A percentile compares a stretch with the other conserved stretches of the same genome.
These are phyloP conservation scores for Chimonanthus praecox DNA, from an alignment of 164 flowering plant species.

Conservation along the genomic window DNA sequence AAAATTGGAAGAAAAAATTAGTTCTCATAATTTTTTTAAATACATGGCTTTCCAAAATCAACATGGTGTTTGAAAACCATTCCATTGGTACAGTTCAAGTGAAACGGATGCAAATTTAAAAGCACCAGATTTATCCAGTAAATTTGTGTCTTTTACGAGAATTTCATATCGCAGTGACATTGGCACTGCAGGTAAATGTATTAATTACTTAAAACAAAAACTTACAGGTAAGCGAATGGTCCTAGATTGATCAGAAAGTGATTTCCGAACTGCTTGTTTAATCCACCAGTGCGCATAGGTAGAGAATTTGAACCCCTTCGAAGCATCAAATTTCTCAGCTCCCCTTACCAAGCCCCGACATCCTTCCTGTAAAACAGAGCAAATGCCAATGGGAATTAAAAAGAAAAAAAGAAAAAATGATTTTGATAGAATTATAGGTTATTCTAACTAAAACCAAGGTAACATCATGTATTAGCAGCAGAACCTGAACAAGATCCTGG, in stretches of 20 bases:
- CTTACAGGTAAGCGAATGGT: conserved; percentile 85
- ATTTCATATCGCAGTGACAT: too few relatives aligned
- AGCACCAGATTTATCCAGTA: background rate
- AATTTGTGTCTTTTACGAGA: too few relatives aligned
- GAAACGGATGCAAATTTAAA: background rate
- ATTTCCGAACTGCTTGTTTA: conserved; percentile 79
- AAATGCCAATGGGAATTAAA: background rate
- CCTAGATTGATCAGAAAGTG: conserved; percentile 81
- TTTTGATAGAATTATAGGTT: background rate
- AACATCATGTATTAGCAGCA: background rate
- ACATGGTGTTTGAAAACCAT: background rate
- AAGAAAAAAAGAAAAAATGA: background rate
- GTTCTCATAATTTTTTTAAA: background rate
- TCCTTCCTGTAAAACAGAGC: conserved; percentile 59
- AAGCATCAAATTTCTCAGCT: conserved; percentile 89
- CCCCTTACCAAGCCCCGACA: conserved; percentile 87
- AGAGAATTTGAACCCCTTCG: conserved; percentile 93
- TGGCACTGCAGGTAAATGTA: background rate
- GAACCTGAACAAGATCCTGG: conserved; percentile 94
- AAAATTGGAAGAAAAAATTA: background rate
- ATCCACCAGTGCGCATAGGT: conserved; percentile 99
- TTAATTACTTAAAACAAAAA: background rate
- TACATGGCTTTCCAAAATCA: background rate
- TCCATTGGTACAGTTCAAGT: background rate
- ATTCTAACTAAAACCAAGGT: background rate